phyloP scores from a whole-genome alignment of 768 basidiomycete species.

The Rhodotorula toruloides region DNA sequence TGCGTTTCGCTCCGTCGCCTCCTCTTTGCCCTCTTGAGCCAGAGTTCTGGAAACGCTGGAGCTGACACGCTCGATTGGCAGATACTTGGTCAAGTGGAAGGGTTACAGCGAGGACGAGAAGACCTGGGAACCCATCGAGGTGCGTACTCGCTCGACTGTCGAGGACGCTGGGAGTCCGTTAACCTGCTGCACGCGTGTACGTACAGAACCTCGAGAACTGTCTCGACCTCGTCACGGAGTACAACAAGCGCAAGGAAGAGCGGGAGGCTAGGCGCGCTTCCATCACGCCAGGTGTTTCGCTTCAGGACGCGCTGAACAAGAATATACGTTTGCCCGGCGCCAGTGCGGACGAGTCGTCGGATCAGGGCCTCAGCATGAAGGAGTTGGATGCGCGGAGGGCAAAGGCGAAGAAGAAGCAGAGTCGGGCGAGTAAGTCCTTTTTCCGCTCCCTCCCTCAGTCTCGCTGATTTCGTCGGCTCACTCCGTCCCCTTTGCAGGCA shows the following conservation, averaged over 20 bases:
- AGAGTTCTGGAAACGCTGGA: neutral
- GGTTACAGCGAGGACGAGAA: constrained; percentile 16
- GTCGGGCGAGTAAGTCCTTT: neutral
- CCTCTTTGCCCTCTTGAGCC: neutral
- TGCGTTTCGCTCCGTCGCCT: neutral
- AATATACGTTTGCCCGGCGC: no score
- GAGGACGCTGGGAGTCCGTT: neutral
- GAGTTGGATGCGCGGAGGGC: constrained; percentile 3
- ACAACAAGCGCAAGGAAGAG: neutral
- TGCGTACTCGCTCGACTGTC: neutral
- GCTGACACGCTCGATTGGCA: neutral
- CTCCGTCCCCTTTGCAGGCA: neutral
- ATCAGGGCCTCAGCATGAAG: neutral
- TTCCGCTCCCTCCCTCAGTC: neutral
- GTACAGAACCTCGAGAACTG: constrained; percentile 21
- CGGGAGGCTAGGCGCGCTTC: neutral
- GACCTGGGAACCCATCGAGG: constrained; percentile 27
- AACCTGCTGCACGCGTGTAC: neutral
- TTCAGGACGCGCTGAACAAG: no score
- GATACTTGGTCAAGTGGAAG: constrained; percentile 32
- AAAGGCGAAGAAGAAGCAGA: constrained; percentile 15
- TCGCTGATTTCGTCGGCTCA: neutral
- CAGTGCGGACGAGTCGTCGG: no score
- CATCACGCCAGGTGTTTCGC: neutral
- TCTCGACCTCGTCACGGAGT: constrained; percentile 11